Base-by-base conservation (phyloP, 1,284 basidiomycete genomes). In the Trichosporon inkin region DNA sequence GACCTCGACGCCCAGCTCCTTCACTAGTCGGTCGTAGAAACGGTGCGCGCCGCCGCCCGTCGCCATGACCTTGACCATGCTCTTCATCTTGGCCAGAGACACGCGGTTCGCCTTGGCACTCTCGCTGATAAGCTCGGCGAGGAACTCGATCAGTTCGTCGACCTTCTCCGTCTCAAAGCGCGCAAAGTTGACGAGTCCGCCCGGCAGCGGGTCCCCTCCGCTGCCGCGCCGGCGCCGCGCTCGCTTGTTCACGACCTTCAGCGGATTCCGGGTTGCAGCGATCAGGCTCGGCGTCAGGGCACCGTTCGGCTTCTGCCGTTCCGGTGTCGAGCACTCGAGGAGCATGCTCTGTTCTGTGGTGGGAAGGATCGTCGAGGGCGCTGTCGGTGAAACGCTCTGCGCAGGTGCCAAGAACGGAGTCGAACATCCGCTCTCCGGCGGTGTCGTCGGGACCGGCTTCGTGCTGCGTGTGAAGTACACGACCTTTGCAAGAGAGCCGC, bases 1-100 rank as follows among this genome's bases (percentile, higher is more conserved):
- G 41, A 99, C 89, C 74, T 93, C 90, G 57, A 98, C 90, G 24
- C 84, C 87, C 4, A 98, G 81, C 63, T 86, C 86, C 20, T 80
- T 80, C 62, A 82, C 82, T 74, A 99, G 89, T 53, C 89, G 80
- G 69, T 92, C 89, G 77, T 94, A 88, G 80, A 94, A 98, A 72
- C 86, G 86, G 82, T 98, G 92, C 44, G 95, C 95, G 47, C 96
- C 96, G 13, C 96, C 96, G 39, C 96, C 96, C 0, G 96, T 99
- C 5, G 94, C 93, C 86, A 97, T 91, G 71, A 99, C 92, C 81
- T 95, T 94, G 74, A 99, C 94, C 51, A 88, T 87, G 60, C 84
- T 82, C 66, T 89, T 87, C 95, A 99, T 98, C 71, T 93, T 88
- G 60, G 87, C 86, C 65, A 96, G 85, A 0, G 88, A 84, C 11